phyloP scores from a whole-genome alignment of 345 rosid genomes.

The Salix caprea region DNA sequence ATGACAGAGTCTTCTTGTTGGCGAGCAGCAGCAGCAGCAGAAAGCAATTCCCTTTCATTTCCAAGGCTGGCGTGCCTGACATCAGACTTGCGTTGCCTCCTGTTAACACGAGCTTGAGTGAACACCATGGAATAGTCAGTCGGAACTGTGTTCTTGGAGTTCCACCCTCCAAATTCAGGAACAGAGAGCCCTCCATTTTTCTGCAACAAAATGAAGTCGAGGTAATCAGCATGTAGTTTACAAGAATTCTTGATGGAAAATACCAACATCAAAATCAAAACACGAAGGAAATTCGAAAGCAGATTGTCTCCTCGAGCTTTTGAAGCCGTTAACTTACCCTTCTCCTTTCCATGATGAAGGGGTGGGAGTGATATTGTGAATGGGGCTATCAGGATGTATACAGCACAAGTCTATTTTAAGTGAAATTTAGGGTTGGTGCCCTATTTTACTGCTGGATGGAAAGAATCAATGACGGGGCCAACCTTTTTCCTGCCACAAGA shows the following conservation, averaged over 20 bases:
- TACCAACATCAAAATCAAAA: background rate
- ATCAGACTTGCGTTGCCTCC: slow-evolving; percentile 52
- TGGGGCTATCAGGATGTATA: background rate
- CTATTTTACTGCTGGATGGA: background rate
- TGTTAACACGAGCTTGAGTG: slow-evolving; percentile 57
- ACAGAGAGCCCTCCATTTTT: slow-evolving; percentile 42
- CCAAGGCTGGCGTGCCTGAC: slow-evolving; percentile 44
- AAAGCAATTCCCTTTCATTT: slow-evolving; percentile 42
- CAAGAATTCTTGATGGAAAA: background rate
- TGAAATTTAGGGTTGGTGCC: background rate
- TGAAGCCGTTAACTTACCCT: background rate
- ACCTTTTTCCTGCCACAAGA: background rate
- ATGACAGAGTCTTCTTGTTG: slow-evolving; percentile 44
- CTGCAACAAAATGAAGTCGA: slow-evolving; percentile 18
- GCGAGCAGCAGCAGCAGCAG: slow-evolving; percentile 6
- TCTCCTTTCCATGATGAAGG: background rate
- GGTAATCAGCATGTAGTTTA: background rate
- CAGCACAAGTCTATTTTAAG: background rate
- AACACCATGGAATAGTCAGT: slow-evolving; percentile 66
- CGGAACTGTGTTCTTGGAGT: slow-evolving; percentile 37
- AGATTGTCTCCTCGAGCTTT: background rate
- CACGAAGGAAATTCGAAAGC: background rate
- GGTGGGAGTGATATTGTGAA: background rate
- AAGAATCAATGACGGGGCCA: background rate
- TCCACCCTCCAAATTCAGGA: slow-evolving; percentile 88